A percentile compares a stretch with the other conserved stretches of the same genome.
These are phyloP conservation scores for Plantago coronopus DNA, from an alignment of 305 asterid species.

Conservation along the genomic window DNA sequence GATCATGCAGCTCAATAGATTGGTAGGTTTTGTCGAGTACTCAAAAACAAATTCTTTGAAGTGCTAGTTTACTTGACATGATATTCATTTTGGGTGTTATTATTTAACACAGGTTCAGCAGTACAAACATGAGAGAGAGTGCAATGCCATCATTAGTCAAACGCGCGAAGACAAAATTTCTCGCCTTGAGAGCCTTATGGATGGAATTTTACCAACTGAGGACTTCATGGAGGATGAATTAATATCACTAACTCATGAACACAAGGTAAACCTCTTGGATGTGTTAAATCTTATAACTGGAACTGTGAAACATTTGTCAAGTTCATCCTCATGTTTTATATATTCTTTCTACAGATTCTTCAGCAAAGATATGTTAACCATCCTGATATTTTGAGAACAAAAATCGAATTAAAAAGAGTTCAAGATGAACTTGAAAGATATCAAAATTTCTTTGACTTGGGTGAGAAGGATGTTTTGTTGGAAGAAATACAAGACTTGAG, in stretches of 20 bases:
- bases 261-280: conserved; percentile 46
- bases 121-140: conserved; percentile 95
- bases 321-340: conserved; percentile 19
- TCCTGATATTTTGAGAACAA: conserved; percentile 77
- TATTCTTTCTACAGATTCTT: conserved; percentile 63
- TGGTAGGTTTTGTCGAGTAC: conserved; percentile 49
- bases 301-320: conserved; percentile 17
- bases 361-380: conserved; percentile 77
- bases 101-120: conserved; percentile 82
- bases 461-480: conserved; percentile 87
- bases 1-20: conserved; percentile 83
- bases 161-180: conserved; percentile 92
- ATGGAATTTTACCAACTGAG: conserved; percentile 77
- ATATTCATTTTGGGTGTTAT: conserved; percentile 14
- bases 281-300: conserved; percentile 7
- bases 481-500: conserved; percentile 91
- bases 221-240: conserved; percentile 90
- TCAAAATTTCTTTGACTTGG: conserved; percentile 86
- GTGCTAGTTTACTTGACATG: conserved; percentile 20
- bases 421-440: conserved; percentile 84
- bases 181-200: conserved; percentile 96
- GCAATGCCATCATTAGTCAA: conserved; percentile 79
- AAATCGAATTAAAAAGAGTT: conserved; percentile 64
- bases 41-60: conserved; percentile 17
- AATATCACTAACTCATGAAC: conserved; percentile 64